Evolutionary conservation across 1,139 yeast species (phyloP), one percentile per base, ranked within the genome.

Genomic region (Sugiyamaella grinbergsii): DNA sequence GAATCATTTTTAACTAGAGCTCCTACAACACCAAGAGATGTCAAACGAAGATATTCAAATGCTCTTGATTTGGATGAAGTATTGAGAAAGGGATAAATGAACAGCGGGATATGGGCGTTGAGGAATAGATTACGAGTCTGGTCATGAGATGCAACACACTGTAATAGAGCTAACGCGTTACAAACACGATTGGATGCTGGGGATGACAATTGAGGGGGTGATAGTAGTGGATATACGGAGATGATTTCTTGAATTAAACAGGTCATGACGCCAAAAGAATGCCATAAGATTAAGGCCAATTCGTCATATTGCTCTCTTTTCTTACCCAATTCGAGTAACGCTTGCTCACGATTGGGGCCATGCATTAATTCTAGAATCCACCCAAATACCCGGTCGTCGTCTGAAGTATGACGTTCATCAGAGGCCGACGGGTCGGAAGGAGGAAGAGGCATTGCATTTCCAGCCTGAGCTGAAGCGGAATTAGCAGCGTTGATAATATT

Each of bases 1-100:
- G 96, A 87, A 65, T 93, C 98, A 67, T 91, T 91, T 63, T 93
- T 93, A 24, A 93, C 98, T 54, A 93, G 74, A 0, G 98, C 98
- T 15, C 98, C 98, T 67, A 93, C 88, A 4, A 93, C 98, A 32
- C 98, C 98, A 54, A 93, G 78, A 52, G 96, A 86, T 1, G 98
- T 93, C 56, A 93, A 76, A 58, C 98, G 77, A 61, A 93, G 76
- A 67, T 93, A 93, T 70, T 93, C 98, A 72, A 91, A 93, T 10
- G 96, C 88, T 59, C 96, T 78, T 60, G 90, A 91, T 65, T 93
- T 85, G 37, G 96, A 88, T 57, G 88, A 87, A 4, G 98, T 91
- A 61, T 90, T 89, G 65, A 93, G 77, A 63, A 93, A 93, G 19
- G 98, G 98, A 69, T 93, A 93, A 54, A 93, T 75, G 64, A 90